phyloP scores from a whole-genome alignment of 2,329 filamentous ascomycete species.

The Microdochium paspali region DNA sequence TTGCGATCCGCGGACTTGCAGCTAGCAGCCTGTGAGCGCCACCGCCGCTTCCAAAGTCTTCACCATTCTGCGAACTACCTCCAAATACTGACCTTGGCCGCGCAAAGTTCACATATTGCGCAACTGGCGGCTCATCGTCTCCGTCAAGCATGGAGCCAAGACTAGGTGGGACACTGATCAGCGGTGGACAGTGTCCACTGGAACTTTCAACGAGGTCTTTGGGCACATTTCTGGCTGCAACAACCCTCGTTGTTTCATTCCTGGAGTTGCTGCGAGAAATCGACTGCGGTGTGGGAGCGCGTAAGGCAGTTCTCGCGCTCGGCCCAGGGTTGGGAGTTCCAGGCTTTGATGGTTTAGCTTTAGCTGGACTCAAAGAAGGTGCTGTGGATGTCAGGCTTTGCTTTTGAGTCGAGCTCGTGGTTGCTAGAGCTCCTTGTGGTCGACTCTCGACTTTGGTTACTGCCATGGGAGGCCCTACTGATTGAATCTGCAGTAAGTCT shows the following conservation, averaged over 20 bases:
- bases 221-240: constrained; percentile 9
- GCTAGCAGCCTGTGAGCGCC: not conserved
- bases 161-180: constrained; percentile 13
- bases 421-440: too few species aligned
- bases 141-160: constrained; percentile 28
- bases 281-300: constrained; percentile 3
- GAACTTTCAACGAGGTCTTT: not conserved
- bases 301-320: too few species aligned
- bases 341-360: too few species aligned
- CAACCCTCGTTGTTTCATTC: constrained; percentile 7
- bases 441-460: too few species aligned
- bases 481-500: constrained; percentile 11
- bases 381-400: too few species aligned
- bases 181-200: constrained; percentile 2
- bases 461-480: not conserved
- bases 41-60: constrained; percentile 2
- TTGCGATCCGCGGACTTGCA: constrained; percentile 10
- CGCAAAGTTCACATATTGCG: constrained; percentile 24
- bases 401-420: too few species aligned
- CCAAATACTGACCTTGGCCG: constrained; percentile 18
- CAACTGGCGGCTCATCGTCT: constrained; percentile 26
- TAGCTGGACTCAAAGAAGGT: too few species aligned
- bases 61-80: constrained; percentile 1
- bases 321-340: too few species aligned
- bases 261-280: constrained; percentile 7